phyloP scores from a whole-genome alignment of 257 asterid species.

The Ballota nigra region DNA sequence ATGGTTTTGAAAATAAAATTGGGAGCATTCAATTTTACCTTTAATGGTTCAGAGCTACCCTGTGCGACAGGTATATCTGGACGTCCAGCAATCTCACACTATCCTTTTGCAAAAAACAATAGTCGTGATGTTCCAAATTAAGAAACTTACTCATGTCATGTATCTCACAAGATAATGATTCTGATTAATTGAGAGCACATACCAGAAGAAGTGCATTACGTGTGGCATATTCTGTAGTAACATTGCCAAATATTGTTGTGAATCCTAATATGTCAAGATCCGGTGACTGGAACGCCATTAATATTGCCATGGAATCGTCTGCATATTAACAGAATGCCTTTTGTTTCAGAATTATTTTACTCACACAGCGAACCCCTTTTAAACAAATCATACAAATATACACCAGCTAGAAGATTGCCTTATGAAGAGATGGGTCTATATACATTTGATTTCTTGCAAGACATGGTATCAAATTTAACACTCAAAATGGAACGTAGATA shows the following conservation, averaged over 20 bases:
- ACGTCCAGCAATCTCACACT: slow-evolving; percentile 99
- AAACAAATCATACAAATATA: not conserved
- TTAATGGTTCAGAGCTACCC: slow-evolving; percentile 78
- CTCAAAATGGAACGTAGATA: not conserved
- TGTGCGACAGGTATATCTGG: slow-evolving; percentile 86
- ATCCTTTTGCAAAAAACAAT: slow-evolving; percentile 72
- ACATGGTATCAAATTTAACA: not conserved
- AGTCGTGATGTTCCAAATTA: slow-evolving; percentile 32
- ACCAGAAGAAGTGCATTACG: slow-evolving; percentile 90
- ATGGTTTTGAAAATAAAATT: not conserved
- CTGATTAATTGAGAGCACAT: slow-evolving; percentile 29
- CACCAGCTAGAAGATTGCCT: not conserved
- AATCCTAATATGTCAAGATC: slow-evolving; percentile 80
- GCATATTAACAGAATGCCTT: slow-evolving; percentile 24
- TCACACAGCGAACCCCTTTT: too few relatives aligned
- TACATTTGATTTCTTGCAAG: not conserved
- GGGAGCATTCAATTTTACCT: slow-evolving; percentile 45
- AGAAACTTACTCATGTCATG: not conserved
- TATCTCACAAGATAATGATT: slow-evolving; percentile 8
- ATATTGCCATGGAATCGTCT: slow-evolving; percentile 93
- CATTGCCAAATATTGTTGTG: slow-evolving; percentile 92
- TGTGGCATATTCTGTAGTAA: slow-evolving; percentile 73
- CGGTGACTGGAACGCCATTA: slow-evolving; percentile 92
- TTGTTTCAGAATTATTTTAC: not conserved
- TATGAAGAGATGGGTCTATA: not conserved